Conservation (phyloP, 108 stramenopile species). For the Pseudonitzschia delicatissima region DNA sequence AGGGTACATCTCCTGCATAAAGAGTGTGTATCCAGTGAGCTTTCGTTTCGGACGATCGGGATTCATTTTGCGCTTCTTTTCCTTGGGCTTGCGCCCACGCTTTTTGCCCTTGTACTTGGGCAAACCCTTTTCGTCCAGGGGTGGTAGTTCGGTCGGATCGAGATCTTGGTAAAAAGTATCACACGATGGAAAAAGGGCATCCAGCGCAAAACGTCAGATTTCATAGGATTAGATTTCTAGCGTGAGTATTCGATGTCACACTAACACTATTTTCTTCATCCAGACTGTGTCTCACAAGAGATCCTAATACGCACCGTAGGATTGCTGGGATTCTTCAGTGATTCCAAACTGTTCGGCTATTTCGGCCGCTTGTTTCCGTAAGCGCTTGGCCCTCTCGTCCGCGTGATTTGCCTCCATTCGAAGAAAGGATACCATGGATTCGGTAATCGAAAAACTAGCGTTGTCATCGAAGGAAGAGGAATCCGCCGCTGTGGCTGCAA, state of each 20-base stretch:
- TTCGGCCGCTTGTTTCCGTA: constrained; percentile 33
- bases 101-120: constrained; percentile 61
- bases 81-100: constrained; percentile 50
- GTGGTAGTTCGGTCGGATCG: constrained; percentile 34
- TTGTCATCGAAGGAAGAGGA: neutral
- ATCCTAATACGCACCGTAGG: constrained; percentile 23
- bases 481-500: constrained; percentile 12
- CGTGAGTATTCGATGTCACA: neutral
- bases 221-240: neutral
- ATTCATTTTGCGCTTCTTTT: constrained; percentile 39
- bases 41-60: constrained; percentile 42
- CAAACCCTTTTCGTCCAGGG: constrained; percentile 45
- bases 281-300: neutral
- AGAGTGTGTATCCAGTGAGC: constrained; percentile 52
- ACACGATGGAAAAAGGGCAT: no score
- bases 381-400: constrained; percentile 38
- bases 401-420: constrained; percentile 42
- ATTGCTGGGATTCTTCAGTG: constrained; percentile 19
- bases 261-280: no score
- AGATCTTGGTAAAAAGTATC: constrained; percentile 7
- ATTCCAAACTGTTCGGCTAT: constrained; percentile 37
- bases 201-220: neutral
- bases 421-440: constrained; percentile 34
- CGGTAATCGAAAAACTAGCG: neutral
- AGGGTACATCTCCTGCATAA: constrained; percentile 45